Conservation (phyloP, 805 yeast genomes). For the Sungouiella blattae region DNA sequence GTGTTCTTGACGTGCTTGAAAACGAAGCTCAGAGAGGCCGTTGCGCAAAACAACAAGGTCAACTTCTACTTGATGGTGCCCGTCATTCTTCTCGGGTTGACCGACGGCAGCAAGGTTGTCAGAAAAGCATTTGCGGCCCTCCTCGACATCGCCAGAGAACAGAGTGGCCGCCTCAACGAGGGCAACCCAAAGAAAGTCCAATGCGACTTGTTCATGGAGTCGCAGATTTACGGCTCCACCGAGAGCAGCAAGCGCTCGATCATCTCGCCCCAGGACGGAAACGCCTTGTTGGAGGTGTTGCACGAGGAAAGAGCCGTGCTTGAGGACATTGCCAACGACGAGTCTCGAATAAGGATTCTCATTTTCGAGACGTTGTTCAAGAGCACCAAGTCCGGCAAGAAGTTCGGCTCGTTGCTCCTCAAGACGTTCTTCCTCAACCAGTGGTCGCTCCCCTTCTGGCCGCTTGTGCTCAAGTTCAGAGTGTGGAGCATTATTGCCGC, state of each 20-base stretch:
- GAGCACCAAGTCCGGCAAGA: constrained; percentile 45
- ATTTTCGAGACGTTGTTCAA: constrained; percentile 35
- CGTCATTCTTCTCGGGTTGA: constrained; percentile 49
- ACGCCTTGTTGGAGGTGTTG: constrained; percentile 29
- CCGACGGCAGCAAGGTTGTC: constrained; percentile 47
- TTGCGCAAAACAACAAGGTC: constrained; percentile 14
- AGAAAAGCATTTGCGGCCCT: constrained; percentile 33
- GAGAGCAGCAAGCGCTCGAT: constrained; percentile 48
- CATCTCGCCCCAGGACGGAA: constrained; percentile 65
- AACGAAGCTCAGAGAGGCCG: constrained; percentile 26
- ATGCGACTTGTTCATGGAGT: constrained; percentile 41
- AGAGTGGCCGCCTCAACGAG: constrained; percentile 32
- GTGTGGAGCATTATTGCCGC: constrained; percentile 30
- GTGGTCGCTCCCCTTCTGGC: constrained; percentile 39
- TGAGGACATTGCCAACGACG: constrained; percentile 29
- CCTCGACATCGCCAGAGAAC: constrained; percentile 24
- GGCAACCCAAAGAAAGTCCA: constrained; percentile 32
- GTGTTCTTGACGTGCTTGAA: constrained; percentile 44
- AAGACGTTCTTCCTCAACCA: constrained; percentile 67
- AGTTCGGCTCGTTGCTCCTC: constrained; percentile 51
- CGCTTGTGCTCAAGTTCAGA: constrained; percentile 48
- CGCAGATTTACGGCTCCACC: constrained; percentile 54
- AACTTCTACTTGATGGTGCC: constrained; percentile 58
- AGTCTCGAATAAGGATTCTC: constrained; percentile 19
- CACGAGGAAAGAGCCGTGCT: constrained; percentile 17